Base-by-base conservation (phyloP, 163 green algal genomes). In the Scenedesmus sp. region DNA sequence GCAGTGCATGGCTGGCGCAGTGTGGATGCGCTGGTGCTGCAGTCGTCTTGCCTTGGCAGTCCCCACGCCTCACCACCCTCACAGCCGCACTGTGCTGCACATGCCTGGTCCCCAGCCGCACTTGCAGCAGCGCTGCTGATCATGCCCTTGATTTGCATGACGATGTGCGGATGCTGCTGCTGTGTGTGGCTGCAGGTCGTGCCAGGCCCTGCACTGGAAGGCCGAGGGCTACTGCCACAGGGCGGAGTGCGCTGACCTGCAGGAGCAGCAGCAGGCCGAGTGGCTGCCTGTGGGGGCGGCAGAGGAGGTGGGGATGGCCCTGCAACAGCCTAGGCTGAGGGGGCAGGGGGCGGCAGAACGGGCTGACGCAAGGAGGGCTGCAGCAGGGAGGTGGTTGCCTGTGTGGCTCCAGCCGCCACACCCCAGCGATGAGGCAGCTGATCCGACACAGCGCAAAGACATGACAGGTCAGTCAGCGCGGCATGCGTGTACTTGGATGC, bases 241-340 rank as follows among this genome's bases (percentile, higher is more conserved):
- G 37, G 61, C 37, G 0, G 37, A 81, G 59, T 89, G 84, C 33
- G 30, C 20, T 12, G 30, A 59, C 40, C 46, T 72, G 61, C 84
- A 89, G 83, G 56, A 79, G 83, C 56, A 79, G 56, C 56, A 79
- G 59, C 20, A 81, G 33, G 40, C 53, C 3, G 83, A 88, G 56
- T 88, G 83, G 83, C 56, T 88, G 56, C 56, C 59, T 16, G 46
- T 86, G 30, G 65, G 40, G 65, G 16, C 65, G 5, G 65, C 30
- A 37, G 65, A 40, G 30, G 65, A 37, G 30, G 65, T 40, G 59
- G 59, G 33, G 59, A n/a, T n/a, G n/a, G n/a, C n/a, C n/a, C n/a
- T n/a, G 24, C 5, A 18, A 73, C 61, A 35, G 61, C 61, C 35
- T 12, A 24, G 35, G 0, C 24, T 1, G 10, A 37, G 10, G 22